These are phyloP conservation scores for Saccharomycopsis hybrid DNA, from an alignment of 1,139 yeast genomes.

Conservation along the genomic window DNA sequence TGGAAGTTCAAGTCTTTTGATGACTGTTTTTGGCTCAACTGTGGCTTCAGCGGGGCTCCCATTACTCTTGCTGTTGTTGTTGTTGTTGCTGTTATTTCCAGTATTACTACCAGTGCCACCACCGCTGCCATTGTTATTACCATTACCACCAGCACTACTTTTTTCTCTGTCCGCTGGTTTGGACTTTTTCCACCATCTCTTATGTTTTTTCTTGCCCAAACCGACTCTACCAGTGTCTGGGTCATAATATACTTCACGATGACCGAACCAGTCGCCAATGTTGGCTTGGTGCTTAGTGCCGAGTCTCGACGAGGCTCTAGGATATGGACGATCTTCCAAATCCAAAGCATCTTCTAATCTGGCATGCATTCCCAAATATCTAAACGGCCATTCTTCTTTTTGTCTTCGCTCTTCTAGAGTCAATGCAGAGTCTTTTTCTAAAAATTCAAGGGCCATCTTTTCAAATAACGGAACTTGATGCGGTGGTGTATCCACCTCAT, in stretches of 20 bases:
- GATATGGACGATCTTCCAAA: slow-evolving; percentile 73
- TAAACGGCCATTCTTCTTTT: slow-evolving; percentile 70
- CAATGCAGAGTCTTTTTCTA: slow-evolving; percentile 38
- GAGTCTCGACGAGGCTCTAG: slow-evolving; percentile 71
- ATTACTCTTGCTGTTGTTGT: slow-evolving; percentile 22
- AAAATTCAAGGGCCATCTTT: slow-evolving; percentile 48
- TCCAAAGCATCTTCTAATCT: slow-evolving; percentile 75
- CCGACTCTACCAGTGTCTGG: slow-evolving; percentile 19
- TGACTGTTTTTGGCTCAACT: no score
- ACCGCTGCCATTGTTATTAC: neutral
- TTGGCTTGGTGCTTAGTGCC: slow-evolving; percentile 70
- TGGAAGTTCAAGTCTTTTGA: slow-evolving; percentile 39
- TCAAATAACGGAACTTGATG: slow-evolving; percentile 50
- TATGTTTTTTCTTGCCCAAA: slow-evolving; percentile 22
- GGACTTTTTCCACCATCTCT: slow-evolving; percentile 10
- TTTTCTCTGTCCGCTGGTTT: slow-evolving; percentile 23
- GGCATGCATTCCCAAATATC: slow-evolving; percentile 76
- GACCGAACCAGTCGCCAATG: slow-evolving; percentile 62
- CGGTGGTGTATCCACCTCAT: slow-evolving; percentile 7
- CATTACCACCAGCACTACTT: slow-evolving; percentile 1
- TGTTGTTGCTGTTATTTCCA: neutral
- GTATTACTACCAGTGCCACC: neutral
- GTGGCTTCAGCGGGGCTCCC: slow-evolving; percentile 20
- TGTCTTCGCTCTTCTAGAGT: slow-evolving; percentile 44
- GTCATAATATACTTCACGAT: slow-evolving; percentile 66